A percentile compares a stretch with the other conserved stretches of the same genome.
Evolutionary conservation across 139 green algal genomes (phyloP).

Genomic region (Eudorina sp.): DNA sequence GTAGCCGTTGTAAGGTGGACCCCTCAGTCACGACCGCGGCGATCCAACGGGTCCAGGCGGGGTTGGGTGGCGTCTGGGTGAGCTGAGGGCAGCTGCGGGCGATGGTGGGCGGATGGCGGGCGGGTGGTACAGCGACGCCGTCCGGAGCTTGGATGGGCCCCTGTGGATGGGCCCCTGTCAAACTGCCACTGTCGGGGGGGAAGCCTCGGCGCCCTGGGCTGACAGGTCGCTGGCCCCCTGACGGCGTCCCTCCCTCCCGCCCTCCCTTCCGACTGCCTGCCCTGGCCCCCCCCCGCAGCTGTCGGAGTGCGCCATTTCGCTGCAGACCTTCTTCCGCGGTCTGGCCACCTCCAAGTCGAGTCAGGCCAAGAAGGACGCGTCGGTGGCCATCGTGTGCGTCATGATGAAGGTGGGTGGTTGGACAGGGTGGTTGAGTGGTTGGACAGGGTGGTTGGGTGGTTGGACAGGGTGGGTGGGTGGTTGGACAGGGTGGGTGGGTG

Average conservation of each 20-base stretch:
- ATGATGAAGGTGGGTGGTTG: slow-evolving; percentile 59
- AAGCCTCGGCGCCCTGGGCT: not conserved
- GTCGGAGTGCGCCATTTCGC: slow-evolving; percentile 56
- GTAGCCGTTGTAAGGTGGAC: too few species aligned
- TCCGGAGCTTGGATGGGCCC: too few species aligned
- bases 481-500: too few species aligned
- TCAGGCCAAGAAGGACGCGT: slow-evolving; percentile 52
- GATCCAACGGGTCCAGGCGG: too few species aligned
- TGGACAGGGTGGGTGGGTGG: too few species aligned
- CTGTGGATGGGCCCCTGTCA: not conserved
- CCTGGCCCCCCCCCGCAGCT: slow-evolving; percentile 12
- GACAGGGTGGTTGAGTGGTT: too few species aligned
- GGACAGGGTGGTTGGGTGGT: too few species aligned
- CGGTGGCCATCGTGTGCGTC: slow-evolving; percentile 59
- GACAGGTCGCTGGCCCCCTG: not conserved
- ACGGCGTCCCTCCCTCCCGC: not conserved
- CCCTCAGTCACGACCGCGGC: too few species aligned
- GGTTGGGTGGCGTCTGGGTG: too few species aligned
- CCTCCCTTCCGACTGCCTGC: not conserved
- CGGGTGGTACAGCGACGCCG: not conserved
- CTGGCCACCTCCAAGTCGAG: slow-evolving; percentile 31
- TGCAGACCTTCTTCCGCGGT: slow-evolving; percentile 57
- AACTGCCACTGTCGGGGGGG: not conserved
- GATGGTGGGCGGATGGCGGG: not conserved
- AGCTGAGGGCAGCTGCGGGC: not conserved